These are phyloP conservation scores for Hevea brasiliensis DNA, from an alignment of 345 rosid genomes.

Conservation along the genomic window DNA sequence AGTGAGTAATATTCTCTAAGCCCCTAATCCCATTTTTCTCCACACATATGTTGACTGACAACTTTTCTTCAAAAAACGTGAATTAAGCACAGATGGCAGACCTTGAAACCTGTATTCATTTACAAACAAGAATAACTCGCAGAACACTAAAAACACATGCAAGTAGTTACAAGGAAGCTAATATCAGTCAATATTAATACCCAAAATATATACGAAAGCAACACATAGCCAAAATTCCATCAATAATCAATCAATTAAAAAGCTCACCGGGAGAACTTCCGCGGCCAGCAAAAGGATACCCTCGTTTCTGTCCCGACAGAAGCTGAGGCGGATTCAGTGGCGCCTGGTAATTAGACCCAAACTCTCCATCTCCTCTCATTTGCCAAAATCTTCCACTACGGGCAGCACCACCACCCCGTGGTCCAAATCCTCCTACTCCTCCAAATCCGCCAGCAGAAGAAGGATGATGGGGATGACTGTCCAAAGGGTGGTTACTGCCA, in stretches of 20 bases:
- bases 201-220: not conserved
- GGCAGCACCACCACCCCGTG: conserved; percentile 27
- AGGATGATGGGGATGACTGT: conserved; percentile 54
- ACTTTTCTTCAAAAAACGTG: too few relatives aligned
- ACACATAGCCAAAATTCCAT: not conserved
- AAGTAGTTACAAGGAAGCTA: too few relatives aligned
- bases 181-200: too few relatives aligned
- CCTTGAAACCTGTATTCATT: too few relatives aligned
- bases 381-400: conserved; percentile 37
- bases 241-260: not conserved
- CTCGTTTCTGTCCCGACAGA: conserved; percentile 69
- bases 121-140: too few relatives aligned
- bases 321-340: conserved; percentile 33
- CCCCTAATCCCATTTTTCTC: too few relatives aligned
- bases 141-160: too few relatives aligned
- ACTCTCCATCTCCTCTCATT: conserved; percentile 26
- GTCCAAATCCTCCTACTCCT: conserved; percentile 35
- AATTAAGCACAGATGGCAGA: too few relatives aligned
- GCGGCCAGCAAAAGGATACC: conserved; percentile 45
- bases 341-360: conserved; percentile 31
- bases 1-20: too few relatives aligned
- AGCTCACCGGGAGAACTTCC: conserved; percentile 47
- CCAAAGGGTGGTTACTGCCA: conserved; percentile 47
- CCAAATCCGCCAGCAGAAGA: conserved; percentile 37
- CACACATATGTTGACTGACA: too few relatives aligned